These are phyloP conservation scores for Fusarium illudens DNA, from an alignment of 2,329 filamentous ascomycete genomes.

Conservation along the genomic window DNA sequence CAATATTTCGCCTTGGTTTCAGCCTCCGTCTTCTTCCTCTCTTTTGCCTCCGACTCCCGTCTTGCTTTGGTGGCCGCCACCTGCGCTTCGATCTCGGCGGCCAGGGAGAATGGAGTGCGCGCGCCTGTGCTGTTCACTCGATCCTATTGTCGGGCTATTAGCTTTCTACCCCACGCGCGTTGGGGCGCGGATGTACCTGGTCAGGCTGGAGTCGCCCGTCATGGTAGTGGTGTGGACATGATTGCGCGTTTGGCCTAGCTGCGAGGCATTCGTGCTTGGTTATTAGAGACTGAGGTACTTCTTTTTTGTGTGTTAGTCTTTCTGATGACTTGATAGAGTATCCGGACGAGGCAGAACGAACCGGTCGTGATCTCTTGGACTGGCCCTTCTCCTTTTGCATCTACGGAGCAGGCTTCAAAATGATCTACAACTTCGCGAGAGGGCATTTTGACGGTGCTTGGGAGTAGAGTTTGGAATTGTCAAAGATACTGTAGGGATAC, in stretches of 20 bases:
- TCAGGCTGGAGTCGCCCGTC: conserved; percentile 12
- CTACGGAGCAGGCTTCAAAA: conserved; percentile 21
- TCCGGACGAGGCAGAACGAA: neutral
- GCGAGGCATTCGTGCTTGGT: conserved; percentile 40
- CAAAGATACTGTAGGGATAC: neutral
- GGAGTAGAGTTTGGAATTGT: neutral
- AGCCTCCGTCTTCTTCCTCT: neutral
- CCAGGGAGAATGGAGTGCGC: conserved; percentile 38
- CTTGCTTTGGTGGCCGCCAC: conserved; percentile 21
- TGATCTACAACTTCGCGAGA: conserved; percentile 34
- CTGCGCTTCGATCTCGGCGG: conserved; percentile 39
- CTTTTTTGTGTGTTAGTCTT: neutral
- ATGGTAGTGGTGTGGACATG: neutral
- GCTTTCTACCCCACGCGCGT: accelerated
- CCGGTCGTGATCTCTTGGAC: conserved; percentile 20
- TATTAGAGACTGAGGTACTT: conserved; percentile 38
- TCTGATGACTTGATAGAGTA: accelerated
- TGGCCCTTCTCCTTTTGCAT: conserved; percentile 33
- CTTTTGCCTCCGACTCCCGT: conserved; percentile 5
- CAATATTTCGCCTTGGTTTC: neutral
- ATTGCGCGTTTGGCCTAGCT: conserved; percentile 17
- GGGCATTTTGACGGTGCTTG: conserved; percentile 19
- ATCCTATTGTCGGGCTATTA: conserved; percentile 19
- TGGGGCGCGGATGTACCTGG: conserved; percentile 3
- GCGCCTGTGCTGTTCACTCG: conserved; percentile 40